Conservation (phyloP, 2,329 filamentous ascomycete genomes). For the Rosellinia necatrix region DNA sequence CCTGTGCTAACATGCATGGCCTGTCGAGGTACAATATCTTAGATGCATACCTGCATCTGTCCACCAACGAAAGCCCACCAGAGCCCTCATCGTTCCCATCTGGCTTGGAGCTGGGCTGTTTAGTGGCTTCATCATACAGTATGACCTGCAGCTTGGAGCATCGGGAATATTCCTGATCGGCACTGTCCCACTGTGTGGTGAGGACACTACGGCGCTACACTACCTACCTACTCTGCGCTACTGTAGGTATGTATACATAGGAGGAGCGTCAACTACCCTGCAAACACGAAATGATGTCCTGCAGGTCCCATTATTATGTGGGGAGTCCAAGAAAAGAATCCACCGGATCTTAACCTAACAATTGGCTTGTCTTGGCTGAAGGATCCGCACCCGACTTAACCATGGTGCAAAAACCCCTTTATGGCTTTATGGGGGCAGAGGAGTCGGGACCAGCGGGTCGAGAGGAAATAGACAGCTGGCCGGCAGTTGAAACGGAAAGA, state of each 20-base stretch:
- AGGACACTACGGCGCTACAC: too few relatives aligned
- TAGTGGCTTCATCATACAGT: background rate
- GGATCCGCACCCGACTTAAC: background rate
- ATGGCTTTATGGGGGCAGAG: too few relatives aligned
- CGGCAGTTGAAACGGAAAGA: background rate
- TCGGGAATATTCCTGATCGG: too few relatives aligned
- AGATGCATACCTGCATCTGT: background rate
- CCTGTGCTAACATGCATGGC: too few relatives aligned
- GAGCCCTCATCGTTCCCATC: background rate
- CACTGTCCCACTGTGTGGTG: too few relatives aligned
- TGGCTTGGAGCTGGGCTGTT: background rate
- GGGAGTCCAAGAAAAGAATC: background rate
- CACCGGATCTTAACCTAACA: background rate
- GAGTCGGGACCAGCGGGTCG: too few relatives aligned
- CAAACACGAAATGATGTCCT: constrained; percentile 35
- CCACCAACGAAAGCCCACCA: background rate
- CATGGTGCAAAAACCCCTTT: constrained; percentile 9
- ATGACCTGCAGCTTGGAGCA: too few relatives aligned
- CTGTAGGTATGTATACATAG: constrained; percentile 10
- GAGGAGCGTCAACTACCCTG: constrained; percentile 12
- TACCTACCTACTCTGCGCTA: background rate
- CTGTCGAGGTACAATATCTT: too few relatives aligned
- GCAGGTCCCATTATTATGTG: constrained; percentile 17
- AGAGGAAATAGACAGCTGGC: background rate
- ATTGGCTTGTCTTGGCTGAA: constrained; percentile 1